Base-by-base conservation (phyloP, 1,284 basidiomycete species). In the Rhodotorula sp. region DNA sequence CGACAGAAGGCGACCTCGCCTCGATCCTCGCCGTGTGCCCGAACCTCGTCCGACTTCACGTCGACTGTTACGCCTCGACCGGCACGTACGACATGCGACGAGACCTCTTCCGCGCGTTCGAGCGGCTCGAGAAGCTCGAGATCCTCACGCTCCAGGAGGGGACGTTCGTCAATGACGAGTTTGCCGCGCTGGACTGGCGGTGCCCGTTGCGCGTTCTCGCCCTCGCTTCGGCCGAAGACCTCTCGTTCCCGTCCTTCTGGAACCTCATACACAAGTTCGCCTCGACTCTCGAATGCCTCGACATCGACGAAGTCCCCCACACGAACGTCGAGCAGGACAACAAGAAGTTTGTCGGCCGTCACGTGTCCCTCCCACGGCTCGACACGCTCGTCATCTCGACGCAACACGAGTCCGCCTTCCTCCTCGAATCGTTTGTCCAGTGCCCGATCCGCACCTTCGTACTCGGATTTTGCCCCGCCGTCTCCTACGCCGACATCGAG, bases 301-400 rank as follows among this genome's bases (percentile, higher is more conserved):
- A 74, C 31, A 16, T 71, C 20, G 67, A 69, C 56, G 37, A 31
- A 15, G 56, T 60, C 10, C 71, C 71, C 13, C 56, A 64, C 61
- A 48, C 52, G 28, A 70, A 67, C 56, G 20, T 53, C 44, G 63
- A 66, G 8, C 20, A 11, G 10, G 50, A 60, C n/a, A 66, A 40
- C 28, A 61, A 67, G 20, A 53, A 59, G 37, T 59, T 16, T 47
- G 28, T 66, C 26, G 59, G 40, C 8, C 37, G n/a, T 7, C 52
- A 61, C 4, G 26, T 73, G 46, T n/a, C 55, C 26, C 69, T 73
- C 22, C 62, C 69, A 7, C 31, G 52, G 4, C 66, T 73, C 55
- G 52, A 54, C 56, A 66, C 69, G 20, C 64, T 73, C 53, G 64
- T 66, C 51, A 47, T 73, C 59, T 57, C 67, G n/a, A 73, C 72